These are phyloP conservation scores for Trapa bicornis DNA, from an alignment of 345 rosid genomes.

Conservation along the genomic window DNA sequence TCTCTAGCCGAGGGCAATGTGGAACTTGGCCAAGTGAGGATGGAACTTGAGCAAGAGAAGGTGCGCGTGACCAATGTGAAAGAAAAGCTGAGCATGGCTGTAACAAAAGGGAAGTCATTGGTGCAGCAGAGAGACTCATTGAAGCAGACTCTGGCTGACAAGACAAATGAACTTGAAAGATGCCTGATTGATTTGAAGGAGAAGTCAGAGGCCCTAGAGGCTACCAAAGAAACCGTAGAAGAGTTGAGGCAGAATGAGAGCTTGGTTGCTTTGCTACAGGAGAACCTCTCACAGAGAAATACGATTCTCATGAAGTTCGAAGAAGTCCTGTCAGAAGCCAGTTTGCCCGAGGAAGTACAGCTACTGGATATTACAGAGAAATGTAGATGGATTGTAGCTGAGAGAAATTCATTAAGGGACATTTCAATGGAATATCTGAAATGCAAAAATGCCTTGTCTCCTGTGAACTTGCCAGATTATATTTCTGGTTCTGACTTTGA, in stretches of 20 bases:
- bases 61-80: conserved; percentile 58
- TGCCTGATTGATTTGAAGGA: conserved; percentile 49
- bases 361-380: conserved; percentile 40
- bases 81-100: conserved; percentile 94
- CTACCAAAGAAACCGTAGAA: conserved; percentile 38
- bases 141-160: conserved; percentile 63
- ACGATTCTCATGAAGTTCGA: conserved; percentile 42
- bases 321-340: conserved; percentile 31
- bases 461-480: conserved; percentile 52
- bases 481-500: conserved; percentile 39
- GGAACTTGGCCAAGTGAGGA: conserved; percentile 42
- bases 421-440: conserved; percentile 39
- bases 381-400: conserved; percentile 53
- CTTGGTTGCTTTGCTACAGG: conserved; percentile 50
- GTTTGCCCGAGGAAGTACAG: conserved; percentile 45
- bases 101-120: conserved; percentile 86
- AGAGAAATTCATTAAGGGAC: conserved; percentile 40
- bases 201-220: conserved; percentile 44
- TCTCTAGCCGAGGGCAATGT: conserved; percentile 23
- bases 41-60: conserved; percentile 77
- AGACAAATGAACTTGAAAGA: conserved; percentile 59
- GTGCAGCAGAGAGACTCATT: conserved; percentile 84
- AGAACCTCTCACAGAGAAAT: conserved; percentile 36
- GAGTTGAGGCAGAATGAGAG: conserved; percentile 47
- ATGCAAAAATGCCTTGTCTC: conserved; percentile 42